Evolutionary conservation across 345 rosid species (phyloP).

Genomic region (Syzygium aqueum): DNA sequence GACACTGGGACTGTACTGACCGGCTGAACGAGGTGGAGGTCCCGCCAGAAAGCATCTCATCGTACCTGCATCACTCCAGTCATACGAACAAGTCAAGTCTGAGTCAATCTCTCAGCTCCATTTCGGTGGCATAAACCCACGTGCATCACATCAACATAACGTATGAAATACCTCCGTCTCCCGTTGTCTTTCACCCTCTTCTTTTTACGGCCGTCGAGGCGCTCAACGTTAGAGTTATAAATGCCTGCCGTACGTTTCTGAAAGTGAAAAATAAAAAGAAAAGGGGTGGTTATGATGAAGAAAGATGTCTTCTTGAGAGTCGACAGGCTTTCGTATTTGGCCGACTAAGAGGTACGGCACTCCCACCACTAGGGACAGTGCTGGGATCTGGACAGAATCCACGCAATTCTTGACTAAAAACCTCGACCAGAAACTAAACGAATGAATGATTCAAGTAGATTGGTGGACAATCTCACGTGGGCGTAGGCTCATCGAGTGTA

Average conservation of each 20-base stretch:
- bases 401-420: too few species aligned
- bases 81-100: background rate
- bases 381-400: too few species aligned
- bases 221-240: background rate
- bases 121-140: background rate
- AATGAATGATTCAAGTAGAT: background rate
- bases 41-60: background rate
- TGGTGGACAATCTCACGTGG: background rate
- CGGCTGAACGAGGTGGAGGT: background rate
- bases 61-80: background rate
- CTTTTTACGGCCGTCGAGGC: background rate
- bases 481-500: background rate
- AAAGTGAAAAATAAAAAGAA: background rate
- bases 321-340: background rate
- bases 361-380: background rate
- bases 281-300: background rate
- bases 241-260: background rate
- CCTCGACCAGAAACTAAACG: too few species aligned
- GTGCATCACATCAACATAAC: background rate
- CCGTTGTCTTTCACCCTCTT: background rate
- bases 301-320: background rate
- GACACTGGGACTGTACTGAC: background rate
- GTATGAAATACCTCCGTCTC: background rate
- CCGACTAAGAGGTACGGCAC: background rate
- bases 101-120: background rate